phyloP scores from a whole-genome alignment of 768 basidiomycete species.

The Lactifluus rugatus region DNA sequence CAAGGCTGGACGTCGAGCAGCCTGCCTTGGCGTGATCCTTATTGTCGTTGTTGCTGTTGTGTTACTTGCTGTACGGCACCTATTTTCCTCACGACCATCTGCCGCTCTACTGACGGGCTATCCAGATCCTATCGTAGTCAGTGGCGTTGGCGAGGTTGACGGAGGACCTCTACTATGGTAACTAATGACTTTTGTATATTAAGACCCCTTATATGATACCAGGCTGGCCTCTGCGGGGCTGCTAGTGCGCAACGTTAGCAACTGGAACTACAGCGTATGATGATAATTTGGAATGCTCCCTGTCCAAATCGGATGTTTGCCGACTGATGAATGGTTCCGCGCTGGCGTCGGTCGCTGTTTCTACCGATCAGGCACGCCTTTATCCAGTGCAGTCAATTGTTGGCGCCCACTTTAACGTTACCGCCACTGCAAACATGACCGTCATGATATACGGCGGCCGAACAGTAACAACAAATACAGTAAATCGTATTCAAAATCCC shows the following conservation, averaged over 20 bases:
- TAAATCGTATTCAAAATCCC: not conserved
- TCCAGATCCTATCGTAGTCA: conserved; percentile 8
- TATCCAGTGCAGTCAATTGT: no score
- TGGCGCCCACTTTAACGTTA: not conserved
- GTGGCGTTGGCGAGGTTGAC: not conserved
- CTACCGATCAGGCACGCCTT: no score
- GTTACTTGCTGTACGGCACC: conserved; percentile 71
- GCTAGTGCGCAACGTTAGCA: not conserved
- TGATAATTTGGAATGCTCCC: not conserved
- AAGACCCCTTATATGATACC: not conserved
- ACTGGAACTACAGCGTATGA: no score
- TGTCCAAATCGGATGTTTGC: not conserved
- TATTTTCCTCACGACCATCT: not conserved
- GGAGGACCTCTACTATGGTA: conserved; percentile 7
- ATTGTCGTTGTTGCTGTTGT: conserved; percentile 83
- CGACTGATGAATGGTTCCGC: not conserved
- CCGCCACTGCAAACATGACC: no score
- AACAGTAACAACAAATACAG: not conserved
- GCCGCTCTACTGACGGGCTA: not conserved
- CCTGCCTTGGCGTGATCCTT: conserved; percentile 83
- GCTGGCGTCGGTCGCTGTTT: no score
- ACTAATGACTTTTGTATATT: conserved; percentile 5
- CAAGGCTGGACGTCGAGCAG: conserved; percentile 82
- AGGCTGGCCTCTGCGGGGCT: not conserved
- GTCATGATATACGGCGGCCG: not conserved